Evolutionary conservation across 2,329 filamentous ascomycete species (phyloP).

Genomic region (Cyphellophora europaea): DNA sequence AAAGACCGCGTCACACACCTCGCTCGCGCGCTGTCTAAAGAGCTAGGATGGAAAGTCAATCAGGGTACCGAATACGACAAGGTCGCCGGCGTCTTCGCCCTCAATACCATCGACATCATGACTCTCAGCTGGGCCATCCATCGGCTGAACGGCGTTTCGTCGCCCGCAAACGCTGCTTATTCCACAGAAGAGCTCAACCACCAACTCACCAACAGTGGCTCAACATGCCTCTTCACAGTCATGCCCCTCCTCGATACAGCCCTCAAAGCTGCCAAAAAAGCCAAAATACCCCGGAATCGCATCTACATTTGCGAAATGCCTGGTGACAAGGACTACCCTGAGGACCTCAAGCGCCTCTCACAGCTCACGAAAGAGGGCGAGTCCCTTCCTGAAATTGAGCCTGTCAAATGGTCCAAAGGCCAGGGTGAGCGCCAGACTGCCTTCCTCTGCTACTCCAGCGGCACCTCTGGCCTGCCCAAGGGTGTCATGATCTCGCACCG

Average conservation of each 20-base stretch:
- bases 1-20: conserved; percentile 57
- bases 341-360: conserved; percentile 52
- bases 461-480: conserved; percentile 73
- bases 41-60: conserved; percentile 62
- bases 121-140: conserved; percentile 66
- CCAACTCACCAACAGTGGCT: conserved; percentile 60
- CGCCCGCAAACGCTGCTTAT: conserved; percentile 68
- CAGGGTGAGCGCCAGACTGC: conserved; percentile 52
- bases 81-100: conserved; percentile 64
- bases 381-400: conserved; percentile 28
- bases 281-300: conserved; percentile 52
- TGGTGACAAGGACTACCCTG: conserved; percentile 20
- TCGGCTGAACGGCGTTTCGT: conserved; percentile 62
- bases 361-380: conserved; percentile 56
- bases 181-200: conserved; percentile 60
- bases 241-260: conserved; percentile 55
- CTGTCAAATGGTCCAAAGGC: conserved; percentile 30
- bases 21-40: conserved; percentile 58
- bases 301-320: conserved; percentile 64
- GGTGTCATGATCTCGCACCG: conserved; percentile 73
- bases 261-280: conserved; percentile 53
- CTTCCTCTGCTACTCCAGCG: conserved; percentile 72
- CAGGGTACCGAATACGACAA: conserved; percentile 72
- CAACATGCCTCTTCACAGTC: conserved; percentile 65
- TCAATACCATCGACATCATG: conserved; percentile 76